A percentile compares a stretch with the other conserved stretches of the same genome.
Evolutionary conservation across 2,329 filamentous ascomycete genomes (phyloP).

Genomic region (Tolypocladium album): DNA sequence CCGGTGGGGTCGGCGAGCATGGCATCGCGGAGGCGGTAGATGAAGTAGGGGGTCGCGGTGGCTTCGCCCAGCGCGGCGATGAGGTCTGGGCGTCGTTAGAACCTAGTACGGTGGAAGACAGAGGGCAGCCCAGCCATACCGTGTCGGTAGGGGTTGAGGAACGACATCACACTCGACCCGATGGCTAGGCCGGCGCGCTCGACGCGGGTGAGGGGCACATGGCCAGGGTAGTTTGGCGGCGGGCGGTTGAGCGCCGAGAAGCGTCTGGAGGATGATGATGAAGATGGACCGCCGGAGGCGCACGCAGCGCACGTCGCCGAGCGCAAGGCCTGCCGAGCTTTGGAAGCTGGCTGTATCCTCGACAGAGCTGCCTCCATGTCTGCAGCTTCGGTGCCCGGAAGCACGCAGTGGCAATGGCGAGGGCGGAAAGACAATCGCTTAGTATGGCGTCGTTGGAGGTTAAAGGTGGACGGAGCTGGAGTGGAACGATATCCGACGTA

Average conservation of each 20-base stretch:
- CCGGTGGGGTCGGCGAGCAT: slow-evolving; percentile 83
- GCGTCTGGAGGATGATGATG: slow-evolving; percentile 8
- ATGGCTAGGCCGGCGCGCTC: slow-evolving; percentile 66
- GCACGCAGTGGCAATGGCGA: background rate
- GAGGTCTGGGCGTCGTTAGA: slow-evolving; percentile 51
- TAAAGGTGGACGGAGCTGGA: background rate
- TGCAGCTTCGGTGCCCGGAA: background rate
- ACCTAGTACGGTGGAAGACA: background rate
- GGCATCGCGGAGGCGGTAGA: slow-evolving; percentile 77
- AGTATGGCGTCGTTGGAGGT: background rate
- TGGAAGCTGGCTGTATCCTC: slow-evolving; percentile 9
- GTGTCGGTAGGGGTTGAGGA: slow-evolving; percentile 69
- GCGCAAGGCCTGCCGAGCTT: slow-evolving; percentile 8
- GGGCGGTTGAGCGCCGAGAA: slow-evolving; percentile 85
- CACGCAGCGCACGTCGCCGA: slow-evolving; percentile 10
- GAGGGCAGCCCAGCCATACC: slow-evolving; percentile 39
- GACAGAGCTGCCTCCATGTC: slow-evolving; percentile 14
- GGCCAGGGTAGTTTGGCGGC: slow-evolving; percentile 77
- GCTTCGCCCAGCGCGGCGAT: slow-evolving; percentile 92
- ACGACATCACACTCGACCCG: slow-evolving; percentile 51
- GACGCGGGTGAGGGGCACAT: slow-evolving; percentile 72
- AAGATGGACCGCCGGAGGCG: background rate
- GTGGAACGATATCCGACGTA: background rate
- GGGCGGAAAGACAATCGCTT: background rate
- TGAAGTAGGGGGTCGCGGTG: slow-evolving; percentile 90